A percentile compares a stretch with the other conserved stretches of the same genome.
Conservation (phyloP, 305 asterid species). For the Fraxinus xanthoxyloides region DNA sequence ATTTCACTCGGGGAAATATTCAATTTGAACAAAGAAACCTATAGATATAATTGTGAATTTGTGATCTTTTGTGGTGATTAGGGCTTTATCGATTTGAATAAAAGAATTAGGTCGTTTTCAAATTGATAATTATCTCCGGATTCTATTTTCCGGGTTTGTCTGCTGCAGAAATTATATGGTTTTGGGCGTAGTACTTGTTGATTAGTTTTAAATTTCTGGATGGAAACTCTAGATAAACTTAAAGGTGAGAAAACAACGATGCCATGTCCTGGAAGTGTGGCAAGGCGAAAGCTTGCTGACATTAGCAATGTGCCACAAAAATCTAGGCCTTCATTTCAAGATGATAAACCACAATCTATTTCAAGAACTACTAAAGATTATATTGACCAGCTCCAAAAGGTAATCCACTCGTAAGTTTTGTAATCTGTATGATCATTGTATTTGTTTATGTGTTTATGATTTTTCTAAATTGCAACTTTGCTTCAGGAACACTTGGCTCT, state of each 20-base stretch:
- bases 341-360: constrained; percentile 14
- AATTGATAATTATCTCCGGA: not conserved
- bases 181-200: not conserved
- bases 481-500: constrained; percentile 61
- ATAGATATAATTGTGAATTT: not conserved
- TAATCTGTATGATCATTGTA: not conserved
- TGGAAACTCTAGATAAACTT: constrained; percentile 7
- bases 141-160: not conserved
- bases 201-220: not conserved
- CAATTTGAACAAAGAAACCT: not conserved
- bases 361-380: constrained; percentile 22
- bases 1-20: not conserved
- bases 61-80: not conserved
- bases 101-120: not conserved
- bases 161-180: not conserved
- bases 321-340: constrained; percentile 21
- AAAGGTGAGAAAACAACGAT: constrained; percentile 20
- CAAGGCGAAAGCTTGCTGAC: constrained; percentile 40
- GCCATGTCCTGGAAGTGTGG: constrained; percentile 13
- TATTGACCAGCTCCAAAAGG: constrained; percentile 36
- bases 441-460: not conserved
- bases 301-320: constrained; percentile 36
- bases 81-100: not conserved
- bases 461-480: constrained; percentile 18
- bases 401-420: not conserved